Conservation (phyloP, 2,329 filamentous ascomycete species). For the Alternaria postmessia region DNA sequence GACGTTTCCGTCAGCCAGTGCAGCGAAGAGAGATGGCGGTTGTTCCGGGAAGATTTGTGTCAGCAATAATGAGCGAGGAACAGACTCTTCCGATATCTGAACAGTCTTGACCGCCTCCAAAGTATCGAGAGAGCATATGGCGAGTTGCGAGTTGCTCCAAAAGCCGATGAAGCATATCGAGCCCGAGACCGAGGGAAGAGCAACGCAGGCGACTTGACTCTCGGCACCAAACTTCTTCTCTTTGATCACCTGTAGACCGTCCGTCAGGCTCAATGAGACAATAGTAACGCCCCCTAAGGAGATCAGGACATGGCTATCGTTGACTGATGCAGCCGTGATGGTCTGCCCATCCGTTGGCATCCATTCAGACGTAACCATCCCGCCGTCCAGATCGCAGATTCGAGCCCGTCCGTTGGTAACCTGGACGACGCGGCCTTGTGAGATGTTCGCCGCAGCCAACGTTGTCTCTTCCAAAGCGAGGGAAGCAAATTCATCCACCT, state of each 20-base stretch:
- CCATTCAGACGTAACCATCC: slow-evolving; percentile 68
- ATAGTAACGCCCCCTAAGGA: slow-evolving; percentile 79
- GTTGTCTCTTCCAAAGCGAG: slow-evolving; percentile 75
- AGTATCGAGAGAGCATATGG: slow-evolving; percentile 73
- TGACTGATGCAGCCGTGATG: slow-evolving; percentile 83
- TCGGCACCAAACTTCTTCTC: slow-evolving; percentile 69
- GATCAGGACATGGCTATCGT: slow-evolving; percentile 73
- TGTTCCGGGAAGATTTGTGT: slow-evolving; percentile 75
- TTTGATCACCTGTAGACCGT: slow-evolving; percentile 65
- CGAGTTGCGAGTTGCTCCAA: slow-evolving; percentile 83
- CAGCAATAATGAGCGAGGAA: slow-evolving; percentile 83
- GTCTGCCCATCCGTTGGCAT: slow-evolving; percentile 55
- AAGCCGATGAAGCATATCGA: slow-evolving; percentile 82
- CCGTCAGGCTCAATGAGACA: slow-evolving; percentile 70
- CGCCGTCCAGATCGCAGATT: slow-evolving; percentile 67
- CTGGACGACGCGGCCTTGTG: slow-evolving; percentile 73
- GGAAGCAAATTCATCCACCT: slow-evolving; percentile 78
- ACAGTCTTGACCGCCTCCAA: slow-evolving; percentile 71
- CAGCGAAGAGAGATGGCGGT: slow-evolving; percentile 80
- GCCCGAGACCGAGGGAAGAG: slow-evolving; percentile 70
- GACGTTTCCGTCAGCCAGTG: slow-evolving; percentile 91
- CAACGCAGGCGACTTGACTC: slow-evolving; percentile 86
- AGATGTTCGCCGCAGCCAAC: slow-evolving; percentile 72
- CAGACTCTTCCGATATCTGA: slow-evolving; percentile 67
- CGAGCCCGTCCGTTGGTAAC: slow-evolving; percentile 72